Percentiles rank a stretch among this genome's conserved stretches.
phyloP scores from a whole-genome alignment of 345 rosid genomes.

The Arabidopsis suecica region DNA sequence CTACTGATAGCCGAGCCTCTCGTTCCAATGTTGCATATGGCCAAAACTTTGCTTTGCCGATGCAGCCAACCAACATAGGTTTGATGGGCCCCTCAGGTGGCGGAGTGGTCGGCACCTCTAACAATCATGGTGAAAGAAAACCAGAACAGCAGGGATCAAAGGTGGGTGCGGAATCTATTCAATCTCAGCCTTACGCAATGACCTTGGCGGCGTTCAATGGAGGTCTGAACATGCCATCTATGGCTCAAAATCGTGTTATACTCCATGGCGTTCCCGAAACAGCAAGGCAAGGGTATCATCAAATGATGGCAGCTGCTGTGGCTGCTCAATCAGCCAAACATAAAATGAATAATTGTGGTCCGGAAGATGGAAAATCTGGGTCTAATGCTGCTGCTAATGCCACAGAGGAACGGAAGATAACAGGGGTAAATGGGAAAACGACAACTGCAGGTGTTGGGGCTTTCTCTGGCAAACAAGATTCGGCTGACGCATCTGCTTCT shows the following conservation, averaged over 20 bases:
- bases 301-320: constrained; percentile 57
- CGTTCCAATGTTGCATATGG: constrained; percentile 57
- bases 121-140: constrained; percentile 62
- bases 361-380: constrained; percentile 64
- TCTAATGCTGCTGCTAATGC: constrained; percentile 49
- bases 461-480: constrained; percentile 60
- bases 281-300: constrained; percentile 55
- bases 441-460: constrained; percentile 47
- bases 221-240: constrained; percentile 61
- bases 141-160: constrained; percentile 53
- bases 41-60: constrained; percentile 60
- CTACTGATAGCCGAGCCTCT: constrained; percentile 64
- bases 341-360: constrained; percentile 58
- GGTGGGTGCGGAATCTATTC: constrained; percentile 55
- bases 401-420: constrained; percentile 64
- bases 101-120: constrained; percentile 34
- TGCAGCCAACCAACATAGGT: constrained; percentile 60
- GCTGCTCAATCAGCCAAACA: constrained; percentile 65
- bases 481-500: constrained; percentile 56
- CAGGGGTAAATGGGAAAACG: constrained; percentile 7
- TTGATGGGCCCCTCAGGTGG: constrained; percentile 61
- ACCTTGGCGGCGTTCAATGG: constrained; percentile 67
- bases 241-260: constrained; percentile 63
- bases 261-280: constrained; percentile 69
- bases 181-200: constrained; percentile 74